phyloP scores from a whole-genome alignment of 2,329 filamentous ascomycete species.

The Colletotrichum lini region DNA sequence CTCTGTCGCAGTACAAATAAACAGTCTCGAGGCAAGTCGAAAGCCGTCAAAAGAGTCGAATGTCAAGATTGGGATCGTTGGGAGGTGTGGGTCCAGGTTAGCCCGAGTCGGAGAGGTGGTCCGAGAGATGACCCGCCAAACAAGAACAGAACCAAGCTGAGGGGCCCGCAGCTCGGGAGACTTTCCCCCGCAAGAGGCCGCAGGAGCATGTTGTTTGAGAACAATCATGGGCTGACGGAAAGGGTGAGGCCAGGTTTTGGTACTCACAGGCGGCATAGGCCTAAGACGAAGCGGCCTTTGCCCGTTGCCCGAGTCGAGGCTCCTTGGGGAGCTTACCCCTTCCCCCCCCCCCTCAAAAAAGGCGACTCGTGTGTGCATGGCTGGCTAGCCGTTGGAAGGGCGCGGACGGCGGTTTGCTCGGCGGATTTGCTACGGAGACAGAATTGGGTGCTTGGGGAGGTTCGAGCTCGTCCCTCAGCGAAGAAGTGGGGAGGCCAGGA shows the following conservation, averaged over 20 bases:
- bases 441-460: too few relatives aligned
- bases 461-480: neutral
- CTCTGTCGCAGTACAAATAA: neutral
- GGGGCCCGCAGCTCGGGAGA: constrained; percentile 26
- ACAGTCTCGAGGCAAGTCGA: neutral
- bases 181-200: constrained; percentile 24
- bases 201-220: neutral
- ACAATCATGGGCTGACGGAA: neutral
- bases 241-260: too few relatives aligned
- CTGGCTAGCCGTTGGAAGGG: neutral
- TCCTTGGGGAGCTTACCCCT: neutral
- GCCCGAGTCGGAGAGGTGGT: constrained; percentile 32
- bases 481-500: neutral
- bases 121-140: constrained; percentile 37
- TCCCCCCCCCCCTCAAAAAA: too few relatives aligned
- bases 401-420: constrained; percentile 15
- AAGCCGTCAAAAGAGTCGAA: neutral
- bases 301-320: neutral
- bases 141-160: constrained; percentile 25
- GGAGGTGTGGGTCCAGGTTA: constrained; percentile 2
- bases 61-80: neutral
- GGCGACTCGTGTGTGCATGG: constrained; percentile 2
- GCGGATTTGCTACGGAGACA: constrained; percentile 6
- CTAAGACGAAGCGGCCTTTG: neutral
- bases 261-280: neutral